A percentile compares a stretch with the other conserved stretches of the same genome.
These are phyloP conservation scores for Saccharum hybrid DNA, from an alignment of 202 grass and related monocot genomes.

Conservation along the genomic window DNA sequence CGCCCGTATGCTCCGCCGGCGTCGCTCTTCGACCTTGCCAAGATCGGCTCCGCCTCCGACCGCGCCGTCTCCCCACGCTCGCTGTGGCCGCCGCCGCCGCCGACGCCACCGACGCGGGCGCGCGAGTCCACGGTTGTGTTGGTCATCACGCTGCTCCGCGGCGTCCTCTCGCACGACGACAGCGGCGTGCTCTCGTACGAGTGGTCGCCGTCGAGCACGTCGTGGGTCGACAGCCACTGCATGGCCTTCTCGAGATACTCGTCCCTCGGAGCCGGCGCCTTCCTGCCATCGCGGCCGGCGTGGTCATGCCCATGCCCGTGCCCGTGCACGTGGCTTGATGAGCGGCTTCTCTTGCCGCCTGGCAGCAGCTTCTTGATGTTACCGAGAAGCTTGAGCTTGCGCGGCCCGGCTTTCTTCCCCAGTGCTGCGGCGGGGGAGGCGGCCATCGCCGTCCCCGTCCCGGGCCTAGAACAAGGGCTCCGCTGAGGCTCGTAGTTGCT, in stretches of 20 bases:
- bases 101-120: constrained; percentile 7
- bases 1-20: constrained; percentile 25
- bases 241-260: constrained; percentile 55
- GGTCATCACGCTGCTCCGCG: constrained; percentile 57
- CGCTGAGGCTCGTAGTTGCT: neutral
- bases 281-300: constrained; percentile 12
- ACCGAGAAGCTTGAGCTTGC: constrained; percentile 64
- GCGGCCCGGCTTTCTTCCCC: constrained; percentile 23
- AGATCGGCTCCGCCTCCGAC: neutral
- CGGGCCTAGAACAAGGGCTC: neutral
- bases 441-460: neutral
- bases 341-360: constrained; percentile 18
- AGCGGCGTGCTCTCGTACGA: constrained; percentile 56
- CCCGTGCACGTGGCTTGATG: neutral
- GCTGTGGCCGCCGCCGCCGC: constrained; percentile 22
- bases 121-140: constrained; percentile 44
- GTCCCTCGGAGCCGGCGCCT: constrained; percentile 12
- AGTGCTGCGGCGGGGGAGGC: neutral
- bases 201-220: constrained; percentile 35
- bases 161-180: constrained; percentile 56
- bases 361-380: constrained; percentile 79
- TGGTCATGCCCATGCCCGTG: constrained; percentile 14
- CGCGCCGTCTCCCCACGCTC: neutral
- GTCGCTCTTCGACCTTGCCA: constrained; percentile 21
- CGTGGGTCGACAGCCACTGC: constrained; percentile 51